These are phyloP conservation scores for Tuber brumale DNA, from an alignment of 495 filamentous ascomycete species.

Conservation along the genomic window DNA sequence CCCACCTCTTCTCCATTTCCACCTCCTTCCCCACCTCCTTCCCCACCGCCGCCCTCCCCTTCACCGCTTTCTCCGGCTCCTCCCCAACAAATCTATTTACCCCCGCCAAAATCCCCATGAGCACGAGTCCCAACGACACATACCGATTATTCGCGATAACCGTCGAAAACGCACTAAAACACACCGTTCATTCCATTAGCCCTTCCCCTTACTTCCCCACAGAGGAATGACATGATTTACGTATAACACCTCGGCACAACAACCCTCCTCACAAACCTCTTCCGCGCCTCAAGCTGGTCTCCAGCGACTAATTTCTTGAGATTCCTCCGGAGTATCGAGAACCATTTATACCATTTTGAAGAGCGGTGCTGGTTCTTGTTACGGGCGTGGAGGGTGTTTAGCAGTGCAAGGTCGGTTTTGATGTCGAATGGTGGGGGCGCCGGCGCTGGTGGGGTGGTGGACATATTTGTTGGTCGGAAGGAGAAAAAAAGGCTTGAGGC, in stretches of 20 bases:
- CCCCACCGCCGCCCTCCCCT: background rate
- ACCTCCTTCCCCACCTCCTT: background rate
- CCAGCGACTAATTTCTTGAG: conserved; percentile 49
- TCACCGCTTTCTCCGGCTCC: conserved; percentile 8
- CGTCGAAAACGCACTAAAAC: conserved; percentile 58
- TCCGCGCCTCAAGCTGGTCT: conserved; percentile 31
- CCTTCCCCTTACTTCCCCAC: no score
- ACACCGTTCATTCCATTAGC: background rate
- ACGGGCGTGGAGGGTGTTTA: conserved; percentile 64
- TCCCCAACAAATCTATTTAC: conserved; percentile 47
- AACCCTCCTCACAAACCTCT: conserved; percentile 27
- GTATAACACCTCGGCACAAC: conserved; percentile 33
- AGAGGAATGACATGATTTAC: conserved; percentile 16
- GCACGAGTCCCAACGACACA: conserved; percentile 68
- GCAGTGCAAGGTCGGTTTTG: conserved; percentile 44
- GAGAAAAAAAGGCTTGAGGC: background rate
- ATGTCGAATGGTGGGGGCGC: conserved; percentile 28
- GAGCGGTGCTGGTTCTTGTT: conserved; percentile 75
- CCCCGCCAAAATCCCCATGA: conserved; percentile 60
- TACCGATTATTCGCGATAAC: conserved; percentile 66
- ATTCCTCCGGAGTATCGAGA: conserved; percentile 60
- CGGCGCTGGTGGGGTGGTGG: conserved; percentile 17
- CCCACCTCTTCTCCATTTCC: background rate
- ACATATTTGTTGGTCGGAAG: background rate
- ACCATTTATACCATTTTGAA: conserved; percentile 65